Conservation (phyloP, 805 yeast genomes). For the Yarrowia sp. region DNA sequence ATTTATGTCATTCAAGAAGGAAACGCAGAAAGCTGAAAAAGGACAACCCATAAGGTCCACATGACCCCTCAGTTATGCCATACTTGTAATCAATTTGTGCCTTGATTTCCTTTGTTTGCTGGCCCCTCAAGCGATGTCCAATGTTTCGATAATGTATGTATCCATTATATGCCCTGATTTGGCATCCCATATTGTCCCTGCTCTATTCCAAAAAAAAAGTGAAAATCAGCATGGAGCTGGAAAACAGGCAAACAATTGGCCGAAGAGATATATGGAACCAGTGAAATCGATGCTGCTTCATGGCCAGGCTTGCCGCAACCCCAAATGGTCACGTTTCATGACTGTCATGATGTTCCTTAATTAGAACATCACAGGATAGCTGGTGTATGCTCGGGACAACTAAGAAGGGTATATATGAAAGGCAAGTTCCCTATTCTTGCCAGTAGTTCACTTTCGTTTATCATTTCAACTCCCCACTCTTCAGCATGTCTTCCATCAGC, state of each 20-base stretch:
- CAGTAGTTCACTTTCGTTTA: background rate
- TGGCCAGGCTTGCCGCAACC: no score
- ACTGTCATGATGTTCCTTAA: background rate
- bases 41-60: no score
- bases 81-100: background rate
- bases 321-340: no score
- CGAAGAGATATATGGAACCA: no score
- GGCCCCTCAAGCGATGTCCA: no score
- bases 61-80: no score
- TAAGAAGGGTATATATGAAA: background rate
- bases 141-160: background rate
- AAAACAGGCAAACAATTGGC: no score
- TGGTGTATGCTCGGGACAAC: background rate
- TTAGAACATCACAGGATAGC: background rate
- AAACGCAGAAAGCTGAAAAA: no score
- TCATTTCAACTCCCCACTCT: background rate
- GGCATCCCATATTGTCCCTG: background rate
- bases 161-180: background rate
- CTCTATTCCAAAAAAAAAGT: background rate
- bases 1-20: no score
- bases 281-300: no score
- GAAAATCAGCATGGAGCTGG: background rate
- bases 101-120: background rate
- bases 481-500: conserved; percentile 1
- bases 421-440: background rate